Evolutionary conservation across 495 filamentous ascomycete genomes (phyloP).

Genomic region (Pseudomonodictys pantanalensis): DNA sequence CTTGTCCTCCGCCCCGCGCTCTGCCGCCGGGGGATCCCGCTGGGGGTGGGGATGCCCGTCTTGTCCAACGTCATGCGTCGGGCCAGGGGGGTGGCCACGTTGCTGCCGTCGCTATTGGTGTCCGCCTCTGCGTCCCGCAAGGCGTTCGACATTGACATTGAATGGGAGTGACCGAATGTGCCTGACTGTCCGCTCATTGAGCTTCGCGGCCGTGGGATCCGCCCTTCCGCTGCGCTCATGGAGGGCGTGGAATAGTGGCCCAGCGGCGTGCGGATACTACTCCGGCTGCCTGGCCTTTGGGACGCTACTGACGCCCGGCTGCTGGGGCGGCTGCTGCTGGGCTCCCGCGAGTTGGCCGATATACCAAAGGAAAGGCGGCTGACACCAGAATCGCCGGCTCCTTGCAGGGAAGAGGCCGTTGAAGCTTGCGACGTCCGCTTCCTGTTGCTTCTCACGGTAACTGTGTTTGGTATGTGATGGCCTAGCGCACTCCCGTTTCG

Average conservation of each 20-base stretch:
- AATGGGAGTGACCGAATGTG: slow-evolving; percentile 23
- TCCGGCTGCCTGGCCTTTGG: slow-evolving; percentile 63
- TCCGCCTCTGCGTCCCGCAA: slow-evolving; percentile 23
- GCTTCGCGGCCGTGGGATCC: slow-evolving; percentile 51
- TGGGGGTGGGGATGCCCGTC: slow-evolving; percentile 32
- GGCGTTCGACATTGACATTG: slow-evolving; percentile 18
- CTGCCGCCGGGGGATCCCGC: slow-evolving; percentile 38
- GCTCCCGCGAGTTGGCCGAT: slow-evolving; percentile 35
- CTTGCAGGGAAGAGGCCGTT: slow-evolving; percentile 45
- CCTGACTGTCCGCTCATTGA: slow-evolving; percentile 53
- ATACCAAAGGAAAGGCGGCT: slow-evolving; percentile 53
- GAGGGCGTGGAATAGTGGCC: slow-evolving; percentile 45
- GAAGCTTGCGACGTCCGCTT: slow-evolving; percentile 59
- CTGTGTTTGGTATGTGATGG: slow-evolving; percentile 63
- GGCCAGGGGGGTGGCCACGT: slow-evolving; percentile 28
- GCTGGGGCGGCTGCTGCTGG: slow-evolving; percentile 51
- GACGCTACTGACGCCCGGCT: slow-evolving; percentile 58
- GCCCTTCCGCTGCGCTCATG: slow-evolving; percentile 36
- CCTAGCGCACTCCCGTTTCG: slow-evolving; percentile 55
- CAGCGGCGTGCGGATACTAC: slow-evolving; percentile 68
- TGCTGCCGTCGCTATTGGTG: slow-evolving; percentile 28
- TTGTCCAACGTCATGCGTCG: slow-evolving; percentile 36
- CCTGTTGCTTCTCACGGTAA: slow-evolving; percentile 73
- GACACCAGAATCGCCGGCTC: slow-evolving; percentile 27
- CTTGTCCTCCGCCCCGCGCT: slow-evolving; percentile 52